Evolutionary conservation across 2,329 filamentous ascomycete species (phyloP).

Genomic region (Raffaelea albimanens): DNA sequence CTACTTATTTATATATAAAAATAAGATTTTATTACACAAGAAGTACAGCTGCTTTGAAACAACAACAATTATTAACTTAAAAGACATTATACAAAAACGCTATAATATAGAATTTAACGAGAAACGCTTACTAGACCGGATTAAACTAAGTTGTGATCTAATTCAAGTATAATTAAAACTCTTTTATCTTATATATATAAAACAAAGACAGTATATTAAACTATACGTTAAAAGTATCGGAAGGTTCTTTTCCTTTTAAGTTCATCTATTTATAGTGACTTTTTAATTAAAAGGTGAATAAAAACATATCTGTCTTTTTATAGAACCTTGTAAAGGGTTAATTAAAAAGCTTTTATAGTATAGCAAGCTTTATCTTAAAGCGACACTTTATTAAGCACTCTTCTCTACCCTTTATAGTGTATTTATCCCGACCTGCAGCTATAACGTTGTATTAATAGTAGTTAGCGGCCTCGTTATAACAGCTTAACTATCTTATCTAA

Average conservation of each 20-base stretch:
- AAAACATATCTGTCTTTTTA: neutral
- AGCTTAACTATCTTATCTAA: neutral
- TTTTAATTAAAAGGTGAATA: neutral
- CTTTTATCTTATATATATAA: neutral
- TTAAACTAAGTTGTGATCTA: neutral
- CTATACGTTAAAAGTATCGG: neutral
- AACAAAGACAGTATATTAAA: neutral
- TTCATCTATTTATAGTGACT: neutral
- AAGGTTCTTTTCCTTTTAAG: neutral
- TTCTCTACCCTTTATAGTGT: neutral
- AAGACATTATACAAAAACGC: neutral
- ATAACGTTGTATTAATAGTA: neutral
- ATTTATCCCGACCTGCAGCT: neutral
- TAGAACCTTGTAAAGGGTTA: neutral
- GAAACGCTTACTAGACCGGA: neutral
- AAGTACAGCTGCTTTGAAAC: neutral
- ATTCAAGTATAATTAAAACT: neutral
- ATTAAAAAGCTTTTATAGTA: neutral
- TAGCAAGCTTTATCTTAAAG: neutral
- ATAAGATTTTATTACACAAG: neutral
- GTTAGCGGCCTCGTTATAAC: neutral
- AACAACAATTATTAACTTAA: neutral
- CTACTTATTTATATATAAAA: neutral
- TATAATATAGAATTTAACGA: neutral
- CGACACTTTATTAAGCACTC: neutral